A percentile compares a stretch with the other conserved stretches of the same genome.
Conservation (phyloP, 371 early-diverging fungal genomes). For the Mucor ambiguus region DNA sequence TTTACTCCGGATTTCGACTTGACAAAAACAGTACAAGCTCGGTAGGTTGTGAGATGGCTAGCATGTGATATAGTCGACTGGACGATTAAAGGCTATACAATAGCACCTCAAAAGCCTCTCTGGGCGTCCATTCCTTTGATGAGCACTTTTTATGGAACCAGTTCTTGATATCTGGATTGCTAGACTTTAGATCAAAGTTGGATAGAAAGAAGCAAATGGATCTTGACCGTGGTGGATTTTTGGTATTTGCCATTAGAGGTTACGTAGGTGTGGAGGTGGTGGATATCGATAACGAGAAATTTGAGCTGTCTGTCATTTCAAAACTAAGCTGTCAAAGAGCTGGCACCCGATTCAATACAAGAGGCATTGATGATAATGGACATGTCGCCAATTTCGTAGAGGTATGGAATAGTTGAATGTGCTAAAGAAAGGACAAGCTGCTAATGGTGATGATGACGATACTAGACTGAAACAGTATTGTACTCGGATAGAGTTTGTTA, state of each 20-base stretch:
- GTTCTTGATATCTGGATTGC: slow-evolving; percentile 75
- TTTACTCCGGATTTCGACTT: slow-evolving; percentile 79
- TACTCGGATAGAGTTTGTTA: slow-evolving; percentile 58
- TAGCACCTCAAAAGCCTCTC: slow-evolving; percentile 50
- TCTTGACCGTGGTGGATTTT: slow-evolving; percentile 72
- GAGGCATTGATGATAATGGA: slow-evolving; percentile 98
- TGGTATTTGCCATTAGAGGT: slow-evolving; percentile 74
- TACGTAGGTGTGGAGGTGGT: slow-evolving; percentile 61
- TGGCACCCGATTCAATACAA: slow-evolving; percentile 93
- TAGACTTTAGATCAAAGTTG: slow-evolving; percentile 77
- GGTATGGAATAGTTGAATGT: slow-evolving; percentile 34
- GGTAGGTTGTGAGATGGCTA: slow-evolving; percentile 29
- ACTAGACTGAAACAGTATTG: slow-evolving; percentile 76
- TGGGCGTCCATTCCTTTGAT: slow-evolving; percentile 58
- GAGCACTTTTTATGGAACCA: slow-evolving; percentile 90
- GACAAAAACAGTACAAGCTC: slow-evolving; percentile 69
- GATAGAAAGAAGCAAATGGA: slow-evolving; percentile 60
- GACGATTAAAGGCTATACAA: background rate
- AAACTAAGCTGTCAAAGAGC: slow-evolving; percentile 93
- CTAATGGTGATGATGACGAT: background rate
- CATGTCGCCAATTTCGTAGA: slow-evolving; percentile 99
- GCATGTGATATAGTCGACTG: background rate
- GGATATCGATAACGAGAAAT: slow-evolving; percentile 42
- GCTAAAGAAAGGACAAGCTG: too few species aligned
- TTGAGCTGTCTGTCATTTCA: slow-evolving; percentile 81